Percentiles rank a stretch among this genome's conserved stretches.
Evolutionary conservation across 768 basidiomycete genomes (phyloP).

Genomic region (Boletales sp.): DNA sequence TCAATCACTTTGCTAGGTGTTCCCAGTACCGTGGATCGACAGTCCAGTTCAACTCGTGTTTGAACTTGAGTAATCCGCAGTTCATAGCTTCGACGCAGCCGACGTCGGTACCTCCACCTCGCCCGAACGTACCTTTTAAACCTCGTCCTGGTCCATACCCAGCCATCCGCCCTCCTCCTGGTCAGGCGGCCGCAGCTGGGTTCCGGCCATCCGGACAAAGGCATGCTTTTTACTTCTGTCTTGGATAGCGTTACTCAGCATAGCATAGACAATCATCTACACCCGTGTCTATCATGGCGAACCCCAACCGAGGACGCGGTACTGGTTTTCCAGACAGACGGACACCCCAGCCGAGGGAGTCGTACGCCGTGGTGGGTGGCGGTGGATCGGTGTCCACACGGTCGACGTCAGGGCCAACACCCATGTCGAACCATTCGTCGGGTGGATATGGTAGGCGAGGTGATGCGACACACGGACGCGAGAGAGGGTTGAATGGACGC

Average conservation of each 20-base stretch:
- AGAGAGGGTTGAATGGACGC: slow-evolving; percentile 12
- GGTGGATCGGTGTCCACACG: background rate
- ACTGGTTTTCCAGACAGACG: slow-evolving; percentile 15
- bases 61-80: slow-evolving; percentile 86
- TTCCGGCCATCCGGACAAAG: slow-evolving; percentile 54
- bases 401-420: background rate
- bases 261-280: slow-evolving; percentile 31
- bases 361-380: slow-evolving; percentile 9
- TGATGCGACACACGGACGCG: slow-evolving; percentile 2
- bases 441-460: slow-evolving; percentile 3
- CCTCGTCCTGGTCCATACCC: slow-evolving; percentile 68
- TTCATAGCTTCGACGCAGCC: slow-evolving; percentile 76
- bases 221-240: background rate
- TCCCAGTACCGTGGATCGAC: slow-evolving; percentile 90
- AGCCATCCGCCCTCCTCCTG: slow-evolving; percentile 49
- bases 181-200: slow-evolving; percentile 54
- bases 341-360: slow-evolving; percentile 2
- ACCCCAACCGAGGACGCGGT: slow-evolving; percentile 55
- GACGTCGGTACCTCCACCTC: slow-evolving; percentile 46
- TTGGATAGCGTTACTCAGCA: background rate
- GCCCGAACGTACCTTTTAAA: slow-evolving; percentile 52
- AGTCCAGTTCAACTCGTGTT: slow-evolving; percentile 80
- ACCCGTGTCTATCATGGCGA: slow-evolving; percentile 70
- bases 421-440: background rate
- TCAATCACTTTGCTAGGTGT: slow-evolving; percentile 49